phyloP scores from a whole-genome alignment of 129 eudicot species.

The Flaveria trinervia region DNA sequence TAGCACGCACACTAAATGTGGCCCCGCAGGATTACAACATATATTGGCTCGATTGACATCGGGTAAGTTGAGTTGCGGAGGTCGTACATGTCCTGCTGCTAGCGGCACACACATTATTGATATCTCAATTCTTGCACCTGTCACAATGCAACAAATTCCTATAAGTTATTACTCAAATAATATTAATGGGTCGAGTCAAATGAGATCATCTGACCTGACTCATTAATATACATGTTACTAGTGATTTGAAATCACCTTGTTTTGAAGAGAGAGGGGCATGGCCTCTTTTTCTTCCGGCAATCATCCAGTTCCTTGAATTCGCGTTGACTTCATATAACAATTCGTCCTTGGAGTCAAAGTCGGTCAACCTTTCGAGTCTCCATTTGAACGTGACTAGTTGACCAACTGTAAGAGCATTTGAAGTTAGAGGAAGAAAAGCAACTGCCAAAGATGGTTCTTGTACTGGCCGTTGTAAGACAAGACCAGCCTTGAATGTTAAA shows the following conservation, averaged over 20 bases:
- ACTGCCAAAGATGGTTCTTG: slow-evolving; percentile 90
- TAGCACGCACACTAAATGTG: slow-evolving; percentile 86
- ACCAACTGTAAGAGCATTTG: slow-evolving; percentile 86
- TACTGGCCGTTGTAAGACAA: slow-evolving; percentile 79
- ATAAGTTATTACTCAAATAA: neutral
- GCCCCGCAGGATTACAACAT: slow-evolving; percentile 92
- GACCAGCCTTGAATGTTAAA: slow-evolving; percentile 68
- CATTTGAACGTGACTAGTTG: slow-evolving; percentile 82
- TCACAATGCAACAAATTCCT: slow-evolving; percentile 10
- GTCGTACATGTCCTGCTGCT: slow-evolving; percentile 87
- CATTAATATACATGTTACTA: neutral
- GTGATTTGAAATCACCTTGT: slow-evolving; percentile 51
- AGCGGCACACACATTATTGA: slow-evolving; percentile 85
- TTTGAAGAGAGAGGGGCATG: slow-evolving; percentile 69
- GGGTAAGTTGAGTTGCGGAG: slow-evolving; percentile 84
- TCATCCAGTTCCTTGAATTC: slow-evolving; percentile 89
- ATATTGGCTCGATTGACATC: slow-evolving; percentile 65
- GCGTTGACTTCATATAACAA: slow-evolving; percentile 86
- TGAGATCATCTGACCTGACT: neutral
- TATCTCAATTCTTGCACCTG: slow-evolving; percentile 87
- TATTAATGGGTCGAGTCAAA: neutral
- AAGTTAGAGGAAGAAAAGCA: slow-evolving; percentile 92
- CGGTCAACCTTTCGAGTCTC: slow-evolving; percentile 90
- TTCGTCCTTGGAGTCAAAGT: slow-evolving; percentile 42
- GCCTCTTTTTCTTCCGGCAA: slow-evolving; percentile 97